Base-by-base conservation (phyloP, 2,329 filamentous ascomycete species). In the Verticillium nonalfalfae region DNA sequence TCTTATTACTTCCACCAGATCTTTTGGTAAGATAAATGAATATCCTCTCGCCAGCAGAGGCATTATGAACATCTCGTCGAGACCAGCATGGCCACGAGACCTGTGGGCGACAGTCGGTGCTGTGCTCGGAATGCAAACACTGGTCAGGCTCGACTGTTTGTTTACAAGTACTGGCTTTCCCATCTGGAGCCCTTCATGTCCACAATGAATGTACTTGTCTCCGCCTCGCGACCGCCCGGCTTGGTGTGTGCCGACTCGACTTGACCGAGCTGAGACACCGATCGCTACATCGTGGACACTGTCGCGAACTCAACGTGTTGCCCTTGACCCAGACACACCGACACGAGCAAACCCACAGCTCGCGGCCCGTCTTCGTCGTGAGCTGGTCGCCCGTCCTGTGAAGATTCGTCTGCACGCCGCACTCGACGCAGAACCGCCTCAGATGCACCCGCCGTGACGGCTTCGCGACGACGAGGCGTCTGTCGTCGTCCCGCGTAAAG, bases 281-380 rank as follows among this genome's bases (percentile, higher is more conserved):
- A n/a, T 56, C 54, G 18, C 31, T 11, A 10, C 54, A 56, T 21
- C 33, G 26, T 13, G 26, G 26, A 18, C 54, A 56, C 11, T 34
- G n/a, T 15, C 54, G 9, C 5, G 54, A 56, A 9, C 26, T 21
- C 26, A 34, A 56, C 13, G 14, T 33, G 54, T 56, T 35, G 26
- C 26, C 33, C 59, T 60, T 60, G 13, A 18, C 4, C 35, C 59
- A 52, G n/a, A 60, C 35, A 9, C 33, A n/a, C 4, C 54, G 54
- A 35, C 59, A 60, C n/a, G 40, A 33, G 59, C 59, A 60, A 9
- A 60, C 31, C 59, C 59, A 60, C 18, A 60, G 52, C 55, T 60
- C 59, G 21, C 40, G 38, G 18, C 34, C 31, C 1, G 55, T 57
- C 9, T 54, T 34, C 11, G 59, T 60, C 15, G 15, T 31, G 54